phyloP scores from a whole-genome alignment of 2,329 filamentous ascomycete species.

The Phoma sp. region DNA sequence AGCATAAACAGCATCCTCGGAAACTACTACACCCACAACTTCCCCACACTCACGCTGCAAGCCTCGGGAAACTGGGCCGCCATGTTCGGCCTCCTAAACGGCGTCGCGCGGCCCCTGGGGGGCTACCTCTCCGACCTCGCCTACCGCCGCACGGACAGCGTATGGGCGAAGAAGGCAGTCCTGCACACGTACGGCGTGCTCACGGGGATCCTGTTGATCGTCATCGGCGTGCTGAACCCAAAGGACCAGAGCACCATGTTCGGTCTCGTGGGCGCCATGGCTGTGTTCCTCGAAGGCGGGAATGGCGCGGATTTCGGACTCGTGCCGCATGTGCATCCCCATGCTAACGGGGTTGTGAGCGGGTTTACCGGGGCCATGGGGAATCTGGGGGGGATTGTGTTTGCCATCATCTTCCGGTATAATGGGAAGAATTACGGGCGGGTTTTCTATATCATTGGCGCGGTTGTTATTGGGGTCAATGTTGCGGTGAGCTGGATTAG shows the following conservation, averaged over 20 bases:
- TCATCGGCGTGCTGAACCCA: slow-evolving; percentile 66
- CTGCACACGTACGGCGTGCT: slow-evolving; percentile 61
- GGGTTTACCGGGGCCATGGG: slow-evolving; percentile 80
- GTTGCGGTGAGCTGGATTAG: slow-evolving; percentile 68
- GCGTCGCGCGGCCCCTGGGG: slow-evolving; percentile 68
- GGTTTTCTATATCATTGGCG: slow-evolving; percentile 80
- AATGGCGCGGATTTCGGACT: slow-evolving; percentile 86
- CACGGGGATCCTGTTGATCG: slow-evolving; percentile 65
- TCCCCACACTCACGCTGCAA: slow-evolving; percentile 60
- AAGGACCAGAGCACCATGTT: slow-evolving; percentile 69
- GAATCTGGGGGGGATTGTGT: slow-evolving; percentile 83
- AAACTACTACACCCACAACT: slow-evolving; percentile 62
- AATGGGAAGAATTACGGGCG: slow-evolving; percentile 69
- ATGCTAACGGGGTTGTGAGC: slow-evolving; percentile 77
- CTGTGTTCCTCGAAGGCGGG: slow-evolving; percentile 79
- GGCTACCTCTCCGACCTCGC: slow-evolving; percentile 63
- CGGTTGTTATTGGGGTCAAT: slow-evolving; percentile 73
- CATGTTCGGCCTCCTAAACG: slow-evolving; percentile 76
- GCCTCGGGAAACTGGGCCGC: slow-evolving; percentile 66
- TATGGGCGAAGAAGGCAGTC: slow-evolving; percentile 69
- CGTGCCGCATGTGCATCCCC: slow-evolving; percentile 82
- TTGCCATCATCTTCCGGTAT: slow-evolving; percentile 81
- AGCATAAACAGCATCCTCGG: slow-evolving; percentile 65
- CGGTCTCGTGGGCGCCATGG: slow-evolving; percentile 75
- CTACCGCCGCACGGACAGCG: slow-evolving; percentile 54